Percentiles rank a stretch among this genome's conserved stretches.
These are phyloP conservation scores for Ettlia oleoabundans DNA, from an alignment of 139 green algal species.

Conservation along the genomic window DNA sequence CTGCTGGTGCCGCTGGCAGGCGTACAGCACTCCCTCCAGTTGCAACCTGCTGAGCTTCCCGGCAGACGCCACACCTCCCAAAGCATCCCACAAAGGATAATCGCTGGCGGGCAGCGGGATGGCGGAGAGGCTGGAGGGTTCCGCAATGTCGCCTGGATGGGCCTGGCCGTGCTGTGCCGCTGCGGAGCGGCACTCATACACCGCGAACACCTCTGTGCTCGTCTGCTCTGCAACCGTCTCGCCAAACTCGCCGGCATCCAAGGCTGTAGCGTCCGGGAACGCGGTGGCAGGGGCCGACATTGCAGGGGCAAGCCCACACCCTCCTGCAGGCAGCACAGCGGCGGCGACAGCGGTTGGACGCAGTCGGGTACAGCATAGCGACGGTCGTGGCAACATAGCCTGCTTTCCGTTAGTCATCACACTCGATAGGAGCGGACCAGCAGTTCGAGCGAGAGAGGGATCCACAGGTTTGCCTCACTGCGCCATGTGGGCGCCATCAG, in stretches of 20 bases:
- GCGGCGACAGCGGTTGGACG: no score
- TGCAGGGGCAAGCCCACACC: not conserved
- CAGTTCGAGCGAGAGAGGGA: no score
- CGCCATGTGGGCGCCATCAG: no score
- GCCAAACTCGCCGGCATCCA: constrained; percentile 12
- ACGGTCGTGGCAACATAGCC: no score
- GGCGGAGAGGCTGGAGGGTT: constrained; percentile 72
- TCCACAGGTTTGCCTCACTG: no score
- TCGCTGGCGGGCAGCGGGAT: constrained; percentile 68
- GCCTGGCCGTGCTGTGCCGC: constrained; percentile 5
- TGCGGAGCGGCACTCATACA: constrained; percentile 49
- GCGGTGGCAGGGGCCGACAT: not conserved
- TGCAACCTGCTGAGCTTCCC: constrained; percentile 86
- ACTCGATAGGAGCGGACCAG: no score
- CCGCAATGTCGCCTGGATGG: constrained; percentile 75
- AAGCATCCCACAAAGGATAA: constrained; percentile 79
- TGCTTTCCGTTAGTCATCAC: no score
- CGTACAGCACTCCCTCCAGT: constrained; percentile 87
- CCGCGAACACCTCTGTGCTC: constrained; percentile 53
- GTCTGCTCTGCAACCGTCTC: constrained; percentile 48
- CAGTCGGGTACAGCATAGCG: no score
- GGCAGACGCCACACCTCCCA: constrained; percentile 40
- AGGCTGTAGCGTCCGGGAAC: not conserved
- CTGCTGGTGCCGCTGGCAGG: constrained; percentile 81
- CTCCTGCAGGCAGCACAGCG: no score